A percentile compares a stretch with the other conserved stretches of the same genome.
Conservation (phyloP, 192 early-diverging fungal species). For the Dissophora ornata region DNA sequence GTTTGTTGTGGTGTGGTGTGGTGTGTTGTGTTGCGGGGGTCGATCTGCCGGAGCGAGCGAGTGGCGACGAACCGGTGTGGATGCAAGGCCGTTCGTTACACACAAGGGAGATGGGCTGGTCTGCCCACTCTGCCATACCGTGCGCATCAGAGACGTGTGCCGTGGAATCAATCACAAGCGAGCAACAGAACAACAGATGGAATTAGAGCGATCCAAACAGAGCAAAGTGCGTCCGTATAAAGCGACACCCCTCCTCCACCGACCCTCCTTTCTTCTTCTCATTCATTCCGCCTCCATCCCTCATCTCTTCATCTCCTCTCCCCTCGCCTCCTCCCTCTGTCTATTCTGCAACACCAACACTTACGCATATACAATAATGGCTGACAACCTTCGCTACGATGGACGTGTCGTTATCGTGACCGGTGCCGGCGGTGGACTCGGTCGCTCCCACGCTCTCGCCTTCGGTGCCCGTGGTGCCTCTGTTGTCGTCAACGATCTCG, state of each 20-base stretch:
- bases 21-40: no score
- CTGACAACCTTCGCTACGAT: constrained; percentile 74
- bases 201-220: not conserved
- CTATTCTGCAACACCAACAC: not conserved
- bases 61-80: no score
- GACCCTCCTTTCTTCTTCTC: not conserved
- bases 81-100: no score
- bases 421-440: constrained; percentile 94
- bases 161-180: no score
- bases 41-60: no score
- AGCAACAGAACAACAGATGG: no score
- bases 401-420: constrained; percentile 93
- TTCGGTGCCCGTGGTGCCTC: constrained; percentile 91
- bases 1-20: no score
- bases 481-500: constrained; percentile 98
- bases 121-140: no score
- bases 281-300: constrained; percentile 2
- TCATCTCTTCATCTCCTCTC: not conserved
- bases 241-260: constrained; percentile 3
- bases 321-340: not conserved
- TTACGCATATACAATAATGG: constrained; percentile 27
- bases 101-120: no score
- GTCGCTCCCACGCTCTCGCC: constrained; percentile 91
- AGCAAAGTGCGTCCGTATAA: constrained; percentile 16
- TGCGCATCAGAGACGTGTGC: no score